Base-by-base conservation (phyloP, 2,329 filamentous ascomycete species). In the Immersiporthe knoxdaviesiana region DNA sequence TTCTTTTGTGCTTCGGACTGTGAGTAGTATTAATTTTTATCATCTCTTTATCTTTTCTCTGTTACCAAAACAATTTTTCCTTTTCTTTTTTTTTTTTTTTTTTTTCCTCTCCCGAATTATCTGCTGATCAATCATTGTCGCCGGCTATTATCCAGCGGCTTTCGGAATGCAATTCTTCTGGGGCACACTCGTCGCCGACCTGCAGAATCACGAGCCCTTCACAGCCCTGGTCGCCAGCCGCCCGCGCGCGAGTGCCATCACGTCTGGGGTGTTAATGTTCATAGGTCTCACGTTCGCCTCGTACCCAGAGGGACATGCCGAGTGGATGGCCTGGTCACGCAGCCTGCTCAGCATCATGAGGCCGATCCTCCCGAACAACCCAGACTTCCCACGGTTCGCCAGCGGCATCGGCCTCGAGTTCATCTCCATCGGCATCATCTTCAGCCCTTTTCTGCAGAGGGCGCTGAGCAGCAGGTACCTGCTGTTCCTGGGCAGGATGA, bases 401-500 rank as follows among this genome's bases (percentile, higher is more conserved):
- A 80, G 79, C 8, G 80, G 80, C 61, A 70, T 80, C 37, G 78
- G 79, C 7, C 75, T 80, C 37, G 74, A 78, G 73, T 79, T 84
- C 30, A 80, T 88, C 63, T 79, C 83, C 3, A 74, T 87, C 6
- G 84, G 83, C 12, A 81, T 87, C 70, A 82, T 88, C 74, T 84
- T 87, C 73, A 87, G 84, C 0, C 81, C 82, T 1, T 76, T 78
- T 37, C 78, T 85, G 39, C 87, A 88, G 71, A 82, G 81, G 64
- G 72, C 85, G 0, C 81, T 90, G 2, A 86, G 85, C 4, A 84
- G 83, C 69, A 83, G 82, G 41, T 81, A 83, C 67, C 83, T 90
- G 58, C 81, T 88, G 59, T 90, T 87, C 84, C 83, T 90, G 16
- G 88, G 88, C 59, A 86, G 86, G 74, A 85, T 90, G 78, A 88